A percentile compares a stretch with the other conserved stretches of the same genome.
Evolutionary conservation across 495 filamentous ascomycete genomes (phyloP).

Genomic region (Penicillium ucsense): DNA sequence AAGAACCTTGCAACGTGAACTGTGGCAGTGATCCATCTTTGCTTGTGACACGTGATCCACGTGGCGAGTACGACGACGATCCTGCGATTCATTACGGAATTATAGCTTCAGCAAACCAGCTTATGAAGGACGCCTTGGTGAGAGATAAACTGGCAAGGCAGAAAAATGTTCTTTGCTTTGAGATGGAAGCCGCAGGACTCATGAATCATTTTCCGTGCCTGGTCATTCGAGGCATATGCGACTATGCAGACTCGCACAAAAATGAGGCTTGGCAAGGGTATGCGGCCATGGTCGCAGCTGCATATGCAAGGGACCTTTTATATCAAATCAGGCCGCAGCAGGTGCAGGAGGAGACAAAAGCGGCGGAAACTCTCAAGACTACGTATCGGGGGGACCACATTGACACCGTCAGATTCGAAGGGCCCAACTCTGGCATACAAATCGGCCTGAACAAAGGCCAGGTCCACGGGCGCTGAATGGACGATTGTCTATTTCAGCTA

Average conservation of each 20-base stretch:
- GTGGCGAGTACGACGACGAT: slow-evolving; percentile 13
- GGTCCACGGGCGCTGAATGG: too few relatives aligned
- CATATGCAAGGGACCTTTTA: not conserved
- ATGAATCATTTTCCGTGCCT: slow-evolving; percentile 28
- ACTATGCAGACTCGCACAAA: slow-evolving; percentile 4
- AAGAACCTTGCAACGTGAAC: slow-evolving; percentile 8
- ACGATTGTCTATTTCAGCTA: too few relatives aligned
- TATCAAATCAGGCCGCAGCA: not conserved
- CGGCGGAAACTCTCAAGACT: too few relatives aligned
- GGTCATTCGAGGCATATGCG: slow-evolving; percentile 20
- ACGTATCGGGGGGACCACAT: too few relatives aligned
- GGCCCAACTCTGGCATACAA: too few relatives aligned
- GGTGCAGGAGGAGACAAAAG: not conserved
- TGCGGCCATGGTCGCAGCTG: not conserved
- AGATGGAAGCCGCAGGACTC: slow-evolving; percentile 35
- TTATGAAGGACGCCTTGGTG: slow-evolving; percentile 17
- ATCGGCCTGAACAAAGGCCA: too few relatives aligned
- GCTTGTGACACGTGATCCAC: slow-evolving; percentile 13
- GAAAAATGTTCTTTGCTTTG: slow-evolving; percentile 26
- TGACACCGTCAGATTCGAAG: not conserved
- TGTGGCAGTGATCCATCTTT: slow-evolving; percentile 18
- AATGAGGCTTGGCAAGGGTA: not conserved
- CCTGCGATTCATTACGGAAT: slow-evolving; percentile 18
- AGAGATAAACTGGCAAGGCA: slow-evolving; percentile 20
- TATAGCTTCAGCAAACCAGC: slow-evolving; percentile 19